Conservation (phyloP, 352 stramenopile species). For the Pelagophyceae sp. region DNA sequence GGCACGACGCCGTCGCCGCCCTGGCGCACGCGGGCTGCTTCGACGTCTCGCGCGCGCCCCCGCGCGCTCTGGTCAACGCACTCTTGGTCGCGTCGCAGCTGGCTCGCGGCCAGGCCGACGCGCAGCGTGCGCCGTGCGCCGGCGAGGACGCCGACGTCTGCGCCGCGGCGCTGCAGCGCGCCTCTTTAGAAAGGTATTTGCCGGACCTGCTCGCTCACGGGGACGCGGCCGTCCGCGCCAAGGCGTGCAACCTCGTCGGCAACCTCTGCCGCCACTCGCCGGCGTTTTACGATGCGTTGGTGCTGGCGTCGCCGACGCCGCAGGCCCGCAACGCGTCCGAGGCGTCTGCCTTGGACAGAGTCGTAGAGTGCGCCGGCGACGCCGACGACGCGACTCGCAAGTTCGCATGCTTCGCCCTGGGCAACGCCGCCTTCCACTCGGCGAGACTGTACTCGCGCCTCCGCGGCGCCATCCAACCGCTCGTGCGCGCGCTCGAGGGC, state of each 20-base stretch:
- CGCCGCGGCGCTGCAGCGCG: slow-evolving; percentile 40
- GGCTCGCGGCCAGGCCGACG: neutral
- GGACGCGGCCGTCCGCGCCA: slow-evolving; percentile 66
- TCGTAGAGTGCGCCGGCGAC: slow-evolving; percentile 32
- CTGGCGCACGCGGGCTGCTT: slow-evolving; percentile 23
- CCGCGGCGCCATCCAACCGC: slow-evolving; percentile 45
- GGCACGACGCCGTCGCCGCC: slow-evolving; percentile 12
- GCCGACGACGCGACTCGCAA: slow-evolving; percentile 66
- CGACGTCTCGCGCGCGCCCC: neutral
- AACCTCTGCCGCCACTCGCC: slow-evolving; percentile 80
- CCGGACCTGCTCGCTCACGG: slow-evolving; percentile 49
- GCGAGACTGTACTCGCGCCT: slow-evolving; percentile 60
- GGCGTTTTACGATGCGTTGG: slow-evolving; percentile 68
- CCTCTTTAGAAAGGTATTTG: slow-evolving; percentile 51
- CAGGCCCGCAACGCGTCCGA: slow-evolving; percentile 13
- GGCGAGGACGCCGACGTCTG: neutral
- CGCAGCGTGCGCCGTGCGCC: neutral
- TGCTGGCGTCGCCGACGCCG: slow-evolving; percentile 23
- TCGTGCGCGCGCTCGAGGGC: slow-evolving; percentile 58
- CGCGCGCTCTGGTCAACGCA: slow-evolving; percentile 14
- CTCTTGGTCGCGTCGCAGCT: slow-evolving; percentile 12
- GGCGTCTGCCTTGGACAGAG: neutral
- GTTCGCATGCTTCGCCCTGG: slow-evolving; percentile 84
- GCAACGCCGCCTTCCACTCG: slow-evolving; percentile 79
- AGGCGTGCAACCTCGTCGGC: slow-evolving; percentile 76